Evolutionary conservation across 2,329 filamentous ascomycete species (phyloP).

Genomic region (Sphaerulina musiva): DNA sequence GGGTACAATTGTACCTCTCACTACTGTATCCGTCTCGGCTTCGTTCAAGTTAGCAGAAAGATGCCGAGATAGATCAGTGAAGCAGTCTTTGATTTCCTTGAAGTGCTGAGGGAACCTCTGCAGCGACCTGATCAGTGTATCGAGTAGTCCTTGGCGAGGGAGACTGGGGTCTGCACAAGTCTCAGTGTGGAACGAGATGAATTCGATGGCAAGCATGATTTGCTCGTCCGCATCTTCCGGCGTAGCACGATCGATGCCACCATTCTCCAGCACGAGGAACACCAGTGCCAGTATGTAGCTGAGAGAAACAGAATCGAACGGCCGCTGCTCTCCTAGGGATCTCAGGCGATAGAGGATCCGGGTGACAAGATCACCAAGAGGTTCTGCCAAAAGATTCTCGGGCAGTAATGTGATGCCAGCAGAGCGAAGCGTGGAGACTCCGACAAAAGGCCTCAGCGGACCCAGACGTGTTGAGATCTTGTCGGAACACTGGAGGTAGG

Average conservation of each 20-base stretch:
- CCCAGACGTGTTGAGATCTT: constrained; percentile 70
- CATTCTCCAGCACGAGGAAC: constrained; percentile 68
- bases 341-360: constrained; percentile 84
- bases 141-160: constrained; percentile 67
- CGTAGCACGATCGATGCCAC: constrained; percentile 62
- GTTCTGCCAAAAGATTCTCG: constrained; percentile 66
- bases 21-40: constrained; percentile 67
- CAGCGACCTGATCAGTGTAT: constrained; percentile 71
- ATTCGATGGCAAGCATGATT: constrained; percentile 78
- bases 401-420: constrained; percentile 67
- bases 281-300: constrained; percentile 81
- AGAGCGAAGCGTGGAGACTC: constrained; percentile 76
- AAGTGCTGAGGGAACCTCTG: constrained; percentile 87
- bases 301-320: constrained; percentile 80
- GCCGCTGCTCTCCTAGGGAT: constrained; percentile 87
- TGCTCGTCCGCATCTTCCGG: constrained; percentile 82
- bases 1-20: constrained; percentile 70
- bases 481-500: constrained; percentile 73
- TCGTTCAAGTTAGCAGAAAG: constrained; percentile 72
- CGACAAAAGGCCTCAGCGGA: constrained; percentile 71
- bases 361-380: constrained; percentile 73
- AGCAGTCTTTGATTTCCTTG: constrained; percentile 87
- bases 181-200: constrained; percentile 81
- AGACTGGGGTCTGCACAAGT: constrained; percentile 68
- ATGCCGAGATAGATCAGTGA: constrained; percentile 77